Percentiles rank a stretch among this genome's conserved stretches.
These are phyloP conservation scores for Neurospora terricola DNA, from an alignment of 495 filamentous ascomycete genomes.

Conservation along the genomic window DNA sequence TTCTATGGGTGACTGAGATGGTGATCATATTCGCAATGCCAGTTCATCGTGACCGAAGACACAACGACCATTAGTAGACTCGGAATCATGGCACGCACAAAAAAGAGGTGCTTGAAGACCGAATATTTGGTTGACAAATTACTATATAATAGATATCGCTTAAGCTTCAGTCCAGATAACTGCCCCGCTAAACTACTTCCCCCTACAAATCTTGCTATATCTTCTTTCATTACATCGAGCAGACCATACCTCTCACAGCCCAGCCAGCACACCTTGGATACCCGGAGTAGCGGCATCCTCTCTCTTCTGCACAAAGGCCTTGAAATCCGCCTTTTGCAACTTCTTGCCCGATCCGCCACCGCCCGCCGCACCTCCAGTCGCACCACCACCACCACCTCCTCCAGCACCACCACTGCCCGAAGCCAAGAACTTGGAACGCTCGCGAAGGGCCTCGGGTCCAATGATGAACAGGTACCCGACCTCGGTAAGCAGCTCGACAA, in stretches of 20 bases:
- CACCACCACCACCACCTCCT: not conserved
- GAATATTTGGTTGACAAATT: not conserved
- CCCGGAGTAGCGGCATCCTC: constrained; percentile 74
- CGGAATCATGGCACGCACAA: not conserved
- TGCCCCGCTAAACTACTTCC: not conserved
- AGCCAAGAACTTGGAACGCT: constrained; percentile 55
- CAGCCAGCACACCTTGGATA: constrained; percentile 65
- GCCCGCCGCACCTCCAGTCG: constrained; percentile 17
- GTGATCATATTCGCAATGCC: too few species aligned
- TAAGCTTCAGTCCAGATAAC: not conserved
- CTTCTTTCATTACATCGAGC: not conserved
- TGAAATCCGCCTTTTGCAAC: constrained; percentile 62
- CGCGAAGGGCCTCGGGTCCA: constrained; percentile 75
- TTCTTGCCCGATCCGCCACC: constrained; percentile 30
- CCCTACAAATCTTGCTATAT: not conserved
- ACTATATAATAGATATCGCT: not conserved
- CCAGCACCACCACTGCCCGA: constrained; percentile 2
- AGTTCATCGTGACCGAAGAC: too few species aligned
- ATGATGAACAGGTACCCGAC: constrained; percentile 97
- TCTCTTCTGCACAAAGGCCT: constrained; percentile 68
- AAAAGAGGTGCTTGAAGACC: not conserved
- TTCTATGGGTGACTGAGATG: too few species aligned
- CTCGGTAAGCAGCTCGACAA: constrained; percentile 78
- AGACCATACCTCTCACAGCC: constrained; percentile 21
- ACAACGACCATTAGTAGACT: not conserved